phyloP scores from a whole-genome alignment of 805 yeast genomes.

The Ogataea siamensis region DNA sequence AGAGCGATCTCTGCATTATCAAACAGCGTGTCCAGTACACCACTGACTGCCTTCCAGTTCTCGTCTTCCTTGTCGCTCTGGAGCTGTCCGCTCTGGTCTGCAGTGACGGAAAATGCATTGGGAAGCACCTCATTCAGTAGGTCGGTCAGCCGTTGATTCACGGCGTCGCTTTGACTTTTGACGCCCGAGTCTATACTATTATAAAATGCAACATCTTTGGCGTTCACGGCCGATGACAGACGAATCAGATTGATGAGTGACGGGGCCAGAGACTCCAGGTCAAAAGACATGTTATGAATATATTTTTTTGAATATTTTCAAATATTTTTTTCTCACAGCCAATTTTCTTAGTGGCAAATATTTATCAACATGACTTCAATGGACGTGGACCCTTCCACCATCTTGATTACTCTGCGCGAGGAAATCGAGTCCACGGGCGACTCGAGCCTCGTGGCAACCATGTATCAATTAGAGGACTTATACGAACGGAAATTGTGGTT shows the following conservation, averaged over 20 bases:
- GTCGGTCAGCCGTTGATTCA: conserved; percentile 42
- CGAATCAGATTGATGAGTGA: conserved; percentile 57
- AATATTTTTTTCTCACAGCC: conserved; percentile 4
- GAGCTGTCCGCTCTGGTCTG: conserved; percentile 31
- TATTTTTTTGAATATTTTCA: conserved; percentile 3
- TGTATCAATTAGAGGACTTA: conserved; percentile 74
- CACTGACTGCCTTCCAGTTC: conserved; percentile 62
- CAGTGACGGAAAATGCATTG: conserved; percentile 22
- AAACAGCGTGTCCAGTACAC: conserved; percentile 63
- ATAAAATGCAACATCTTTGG: conserved; percentile 79
- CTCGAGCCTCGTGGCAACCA: conserved; percentile 52
- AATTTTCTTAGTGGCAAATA: conserved; percentile 8
- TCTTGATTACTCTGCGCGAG: conserved; percentile 60
- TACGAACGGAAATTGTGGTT: conserved; percentile 94
- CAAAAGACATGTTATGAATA: conserved; percentile 6
- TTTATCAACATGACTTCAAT: conserved; percentile 18
- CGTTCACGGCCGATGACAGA: conserved; percentile 65
- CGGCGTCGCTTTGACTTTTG: conserved; percentile 37
- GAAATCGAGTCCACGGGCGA: conserved; percentile 50
- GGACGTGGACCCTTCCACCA: conserved; percentile 41
- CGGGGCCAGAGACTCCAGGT: conserved; percentile 38
- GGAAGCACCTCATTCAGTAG: conserved; percentile 45
- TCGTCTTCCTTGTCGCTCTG: conserved; percentile 36
- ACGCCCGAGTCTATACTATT: conserved; percentile 56
- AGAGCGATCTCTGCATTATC: conserved; percentile 75